A percentile compares a stretch with the other conserved stretches of the same genome.
Evolutionary conservation across 768 basidiomycete species (phyloP).

Genomic region (Rhizopogon vinicolor): DNA sequence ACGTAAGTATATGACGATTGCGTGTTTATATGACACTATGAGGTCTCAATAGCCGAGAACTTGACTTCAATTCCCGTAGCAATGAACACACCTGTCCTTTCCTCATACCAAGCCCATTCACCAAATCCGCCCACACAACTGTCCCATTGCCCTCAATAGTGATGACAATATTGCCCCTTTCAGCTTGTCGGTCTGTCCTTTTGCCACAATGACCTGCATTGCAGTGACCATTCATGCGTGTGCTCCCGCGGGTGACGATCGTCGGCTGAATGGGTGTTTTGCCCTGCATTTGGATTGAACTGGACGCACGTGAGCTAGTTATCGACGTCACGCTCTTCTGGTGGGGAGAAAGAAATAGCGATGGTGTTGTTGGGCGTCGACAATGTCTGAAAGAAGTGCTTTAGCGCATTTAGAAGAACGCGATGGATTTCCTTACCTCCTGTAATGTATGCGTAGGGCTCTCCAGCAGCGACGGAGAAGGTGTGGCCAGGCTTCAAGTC

Average conservation of each 20-base stretch:
- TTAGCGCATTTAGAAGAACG: background rate
- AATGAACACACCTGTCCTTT: conserved; percentile 77
- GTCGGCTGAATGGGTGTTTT: conserved; percentile 55
- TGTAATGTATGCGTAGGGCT: conserved; percentile 55
- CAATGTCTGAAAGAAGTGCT: conserved; percentile 37
- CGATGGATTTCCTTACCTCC: conserved; percentile 35
- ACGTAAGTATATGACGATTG: too few species aligned
- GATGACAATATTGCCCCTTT: conserved; percentile 75
- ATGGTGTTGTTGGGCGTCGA: conserved; percentile 56
- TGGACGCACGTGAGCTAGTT: conserved; percentile 81
- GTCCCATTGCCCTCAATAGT: conserved; percentile 65
- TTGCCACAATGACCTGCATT: conserved; percentile 46
- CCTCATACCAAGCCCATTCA: too few species aligned
- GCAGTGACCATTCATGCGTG: conserved; percentile 52
- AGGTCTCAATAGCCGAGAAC: conserved; percentile 30
- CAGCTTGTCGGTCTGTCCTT: conserved; percentile 44
- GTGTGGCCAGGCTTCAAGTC: conserved; percentile 47
- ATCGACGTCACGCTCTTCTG: conserved; percentile 80
- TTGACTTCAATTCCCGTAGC: conserved; percentile 59
- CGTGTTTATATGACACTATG: too few species aligned
- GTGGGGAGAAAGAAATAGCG: conserved; percentile 39
- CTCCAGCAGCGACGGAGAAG: conserved; percentile 50
- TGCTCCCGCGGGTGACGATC: conserved; percentile 33
- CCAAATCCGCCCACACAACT: conserved; percentile 41
- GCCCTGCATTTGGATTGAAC: conserved; percentile 59